A percentile compares a stretch with the other conserved stretches of the same genome.
Evolutionary conservation across 345 rosid species (phyloP).

Genomic region (Gossypium anomalum): DNA sequence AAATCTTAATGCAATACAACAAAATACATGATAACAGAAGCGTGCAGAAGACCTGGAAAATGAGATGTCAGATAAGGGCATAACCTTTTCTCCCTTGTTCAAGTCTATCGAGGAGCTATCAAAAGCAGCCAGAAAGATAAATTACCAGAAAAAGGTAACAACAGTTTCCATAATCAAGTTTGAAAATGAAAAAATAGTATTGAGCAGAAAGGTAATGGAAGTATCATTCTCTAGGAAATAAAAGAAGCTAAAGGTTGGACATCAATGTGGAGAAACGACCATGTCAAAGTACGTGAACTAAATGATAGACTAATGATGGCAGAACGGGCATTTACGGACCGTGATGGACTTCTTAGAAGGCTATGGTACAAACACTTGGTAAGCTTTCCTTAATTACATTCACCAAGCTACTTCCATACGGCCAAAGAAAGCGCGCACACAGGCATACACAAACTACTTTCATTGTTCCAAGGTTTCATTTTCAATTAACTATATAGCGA

Average conservation of each 20-base stretch:
- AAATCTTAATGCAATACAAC: constrained; percentile 5
- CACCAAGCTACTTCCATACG: neutral
- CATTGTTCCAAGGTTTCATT: neutral
- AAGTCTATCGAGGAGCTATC: constrained; percentile 52
- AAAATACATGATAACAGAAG: constrained; percentile 34
- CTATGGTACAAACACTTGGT: constrained; percentile 81
- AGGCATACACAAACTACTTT: neutral
- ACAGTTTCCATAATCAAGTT: constrained; percentile 9
- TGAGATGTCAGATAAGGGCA: constrained; percentile 34
- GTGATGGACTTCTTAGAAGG: constrained; percentile 61
- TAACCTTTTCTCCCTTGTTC: constrained; percentile 43
- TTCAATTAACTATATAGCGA: neutral
- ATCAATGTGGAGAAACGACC: constrained; percentile 1
- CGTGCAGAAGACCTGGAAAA: constrained; percentile 47
- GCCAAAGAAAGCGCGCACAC: neutral
- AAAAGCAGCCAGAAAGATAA: constrained; percentile 47
- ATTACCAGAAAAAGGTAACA: constrained; percentile 49
- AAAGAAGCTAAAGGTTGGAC: constrained; percentile 34
- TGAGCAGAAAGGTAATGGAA: constrained; percentile 8
- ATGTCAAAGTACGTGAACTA: constrained; percentile 36
- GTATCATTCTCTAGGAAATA: neutral
- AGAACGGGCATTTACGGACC: constrained; percentile 69
- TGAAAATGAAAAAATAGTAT: neutral
- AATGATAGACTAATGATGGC: constrained; percentile 81
- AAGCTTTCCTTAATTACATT: constrained; percentile 12